Base-by-base conservation (phyloP, 495 filamentous ascomycete genomes). In the Aspergillus haitiensis region DNA sequence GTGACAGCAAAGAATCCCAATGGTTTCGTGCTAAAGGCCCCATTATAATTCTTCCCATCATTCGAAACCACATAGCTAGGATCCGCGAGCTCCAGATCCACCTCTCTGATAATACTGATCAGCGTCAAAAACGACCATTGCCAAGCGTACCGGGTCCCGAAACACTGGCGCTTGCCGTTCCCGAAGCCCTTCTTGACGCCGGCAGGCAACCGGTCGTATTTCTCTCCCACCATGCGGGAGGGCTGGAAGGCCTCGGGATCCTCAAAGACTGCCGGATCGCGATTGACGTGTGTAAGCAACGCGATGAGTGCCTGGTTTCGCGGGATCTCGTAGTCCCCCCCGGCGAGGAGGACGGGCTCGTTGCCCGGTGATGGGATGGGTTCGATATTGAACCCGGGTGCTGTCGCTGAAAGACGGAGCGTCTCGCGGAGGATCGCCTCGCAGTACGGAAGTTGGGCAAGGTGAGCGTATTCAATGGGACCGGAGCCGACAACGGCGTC, bases 361-460 rank as follows among this genome's bases (percentile, higher is more conserved):
- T 82, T 79, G 49, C 84, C 75, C n/a, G 81, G 15, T 1, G 42
- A 75, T 15, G 77, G 74, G 49, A 79, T 62, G 11, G 79, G 73
- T 56, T 82, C 78, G 56, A 81, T 78, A 67, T 87, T 87, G 71
- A 89, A 85, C 2, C 78, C 74, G 0, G 87, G 81, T 15, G 88
- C 89, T 3, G 87, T 83, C 3, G 88, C 82, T 16, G 76, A 79
- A 0, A 93, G 72, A 39, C 91, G 84, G 18, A 93, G 73, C 0
- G 89, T 82, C 72, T 96, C 91, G 8, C 88, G 83, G 37, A 94
- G 77, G 52, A 88, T 76, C 39, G 82, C 88, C 33, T 84, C 79
- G 60, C 86, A 72, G 70, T 90, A 93, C 4, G 77, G 72, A 11
- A 93, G 74, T 51, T 84, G 82, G 16, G 81, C 77, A 56, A 93